phyloP scores from a whole-genome alignment of 331 rosid genomes.

The Cydonia oblonga region DNA sequence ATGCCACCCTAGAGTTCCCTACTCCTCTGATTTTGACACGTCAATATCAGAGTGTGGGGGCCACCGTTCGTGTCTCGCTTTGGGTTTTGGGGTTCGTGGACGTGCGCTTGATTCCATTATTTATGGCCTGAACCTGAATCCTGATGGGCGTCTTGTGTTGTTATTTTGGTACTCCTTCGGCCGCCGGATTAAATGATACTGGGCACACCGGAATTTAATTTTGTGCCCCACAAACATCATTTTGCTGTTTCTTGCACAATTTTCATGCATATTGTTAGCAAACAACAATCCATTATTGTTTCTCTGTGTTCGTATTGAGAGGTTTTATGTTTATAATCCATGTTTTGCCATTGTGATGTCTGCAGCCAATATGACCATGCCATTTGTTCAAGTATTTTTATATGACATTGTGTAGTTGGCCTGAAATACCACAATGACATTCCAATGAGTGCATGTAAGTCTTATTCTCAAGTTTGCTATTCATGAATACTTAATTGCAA shows the following conservation, averaged over 20 bases:
- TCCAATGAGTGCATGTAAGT: no score
- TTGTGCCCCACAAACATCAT: not conserved
- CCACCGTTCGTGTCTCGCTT: not conserved
- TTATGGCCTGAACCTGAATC: not conserved
- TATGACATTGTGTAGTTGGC: no score
- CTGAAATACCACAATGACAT: no score
- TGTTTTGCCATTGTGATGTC: no score
- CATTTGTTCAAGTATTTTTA: no score
- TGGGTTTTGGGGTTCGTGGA: not conserved
- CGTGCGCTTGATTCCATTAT: not conserved
- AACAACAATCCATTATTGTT: no score
- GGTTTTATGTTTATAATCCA: no score
- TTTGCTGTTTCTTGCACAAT: not conserved
- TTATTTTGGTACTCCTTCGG: constrained; percentile 3
- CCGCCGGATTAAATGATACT: constrained; percentile 14
- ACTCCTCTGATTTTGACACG: constrained; percentile 9
- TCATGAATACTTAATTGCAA: no score
- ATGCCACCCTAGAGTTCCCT: not conserved
- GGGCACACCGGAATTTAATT: not conserved
- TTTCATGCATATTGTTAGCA: not conserved
- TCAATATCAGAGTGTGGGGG: not conserved
- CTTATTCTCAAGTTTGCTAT: no score
- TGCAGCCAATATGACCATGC: no score
- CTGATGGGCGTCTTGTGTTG: not conserved
- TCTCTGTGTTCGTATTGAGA: no score